Conservation (phyloP, 1,284 basidiomycete genomes). For the Spongiforma sp. region DNA sequence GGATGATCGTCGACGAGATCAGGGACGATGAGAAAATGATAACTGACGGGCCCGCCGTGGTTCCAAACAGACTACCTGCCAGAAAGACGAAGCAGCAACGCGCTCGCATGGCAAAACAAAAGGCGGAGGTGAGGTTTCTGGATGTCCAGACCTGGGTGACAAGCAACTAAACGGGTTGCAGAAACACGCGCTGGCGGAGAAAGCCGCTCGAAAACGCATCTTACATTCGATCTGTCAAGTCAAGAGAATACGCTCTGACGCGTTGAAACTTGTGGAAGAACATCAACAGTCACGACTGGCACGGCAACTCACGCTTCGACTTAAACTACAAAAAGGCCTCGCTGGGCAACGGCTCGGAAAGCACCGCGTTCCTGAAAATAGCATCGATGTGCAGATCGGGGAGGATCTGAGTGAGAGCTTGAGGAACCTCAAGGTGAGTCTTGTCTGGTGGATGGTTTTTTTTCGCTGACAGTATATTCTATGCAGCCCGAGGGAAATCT, state of each 20-base stretch:
- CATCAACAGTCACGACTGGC: slow-evolving; percentile 51
- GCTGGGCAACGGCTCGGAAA: slow-evolving; percentile 77
- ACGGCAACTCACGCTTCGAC: slow-evolving; percentile 43
- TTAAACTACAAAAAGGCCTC: slow-evolving; percentile 51
- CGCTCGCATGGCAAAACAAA: slow-evolving; percentile 61
- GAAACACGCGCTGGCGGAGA: slow-evolving; percentile 70
- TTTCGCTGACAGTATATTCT: slow-evolving; percentile 3
- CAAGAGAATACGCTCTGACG: slow-evolving; percentile 55
- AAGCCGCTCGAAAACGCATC: slow-evolving; percentile 61
- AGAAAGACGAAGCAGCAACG: slow-evolving; percentile 81
- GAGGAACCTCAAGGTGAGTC: slow-evolving; percentile 78
- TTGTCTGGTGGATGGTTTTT: background rate
- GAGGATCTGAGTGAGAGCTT: slow-evolving; percentile 92
- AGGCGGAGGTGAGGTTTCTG: slow-evolving; percentile 70
- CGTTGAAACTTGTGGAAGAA: slow-evolving; percentile 45
- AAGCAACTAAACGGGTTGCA: slow-evolving; percentile 34
- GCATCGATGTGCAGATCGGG: slow-evolving; percentile 87
- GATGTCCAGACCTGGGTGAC: too few species aligned
- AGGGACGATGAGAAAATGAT: slow-evolving; percentile 45
- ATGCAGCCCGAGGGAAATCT: slow-evolving; percentile 89
- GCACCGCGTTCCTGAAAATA: slow-evolving; percentile 71
- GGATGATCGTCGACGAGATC: slow-evolving; percentile 66
- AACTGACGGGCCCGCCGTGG: slow-evolving; percentile 34
- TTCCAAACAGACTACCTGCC: slow-evolving; percentile 52
- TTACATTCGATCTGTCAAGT: slow-evolving; percentile 59